phyloP scores from a whole-genome alignment of 768 basidiomycete genomes.

The Coprinopsis cinerea region DNA sequence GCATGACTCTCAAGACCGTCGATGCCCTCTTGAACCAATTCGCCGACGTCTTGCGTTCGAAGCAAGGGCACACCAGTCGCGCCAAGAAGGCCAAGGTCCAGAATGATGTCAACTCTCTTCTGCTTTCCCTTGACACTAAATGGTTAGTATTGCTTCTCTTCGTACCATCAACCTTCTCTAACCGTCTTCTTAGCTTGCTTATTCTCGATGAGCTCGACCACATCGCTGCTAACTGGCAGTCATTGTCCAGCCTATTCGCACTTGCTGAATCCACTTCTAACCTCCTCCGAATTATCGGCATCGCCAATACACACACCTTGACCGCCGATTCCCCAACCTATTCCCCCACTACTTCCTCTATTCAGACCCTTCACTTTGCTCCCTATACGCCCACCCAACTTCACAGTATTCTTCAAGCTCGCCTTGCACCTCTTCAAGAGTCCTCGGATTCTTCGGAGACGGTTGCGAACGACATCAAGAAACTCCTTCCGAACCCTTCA shows the following conservation, averaged over 20 bases:
- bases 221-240: constrained; percentile 54
- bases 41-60: constrained; percentile 44
- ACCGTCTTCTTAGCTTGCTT: constrained; percentile 45
- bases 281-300: constrained; percentile 67
- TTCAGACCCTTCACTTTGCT: constrained; percentile 71
- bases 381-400: constrained; percentile 75
- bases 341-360: constrained; percentile 31
- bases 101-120: constrained; percentile 40
- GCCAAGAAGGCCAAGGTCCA: constrained; percentile 40
- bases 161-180: constrained; percentile 13
- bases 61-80: constrained; percentile 25
- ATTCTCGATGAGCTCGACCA: constrained; percentile 88
- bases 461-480: constrained; percentile 30
- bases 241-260: constrained; percentile 59
- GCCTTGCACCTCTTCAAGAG: constrained; percentile 50
- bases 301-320: constrained; percentile 87
- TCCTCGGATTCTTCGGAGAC: constrained; percentile 24
- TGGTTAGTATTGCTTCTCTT: constrained; percentile 39
- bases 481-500: constrained; percentile 58
- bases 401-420: constrained; percentile 57
- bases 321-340: constrained; percentile 44
- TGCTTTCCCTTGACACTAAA: constrained; percentile 42
- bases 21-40: constrained; percentile 70
- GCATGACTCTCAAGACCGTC: constrained; percentile 67
- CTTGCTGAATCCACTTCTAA: constrained; percentile 51